Evolutionary conservation across 2,329 filamentous ascomycete species (phyloP).

Genomic region (Calonectria montana): DNA sequence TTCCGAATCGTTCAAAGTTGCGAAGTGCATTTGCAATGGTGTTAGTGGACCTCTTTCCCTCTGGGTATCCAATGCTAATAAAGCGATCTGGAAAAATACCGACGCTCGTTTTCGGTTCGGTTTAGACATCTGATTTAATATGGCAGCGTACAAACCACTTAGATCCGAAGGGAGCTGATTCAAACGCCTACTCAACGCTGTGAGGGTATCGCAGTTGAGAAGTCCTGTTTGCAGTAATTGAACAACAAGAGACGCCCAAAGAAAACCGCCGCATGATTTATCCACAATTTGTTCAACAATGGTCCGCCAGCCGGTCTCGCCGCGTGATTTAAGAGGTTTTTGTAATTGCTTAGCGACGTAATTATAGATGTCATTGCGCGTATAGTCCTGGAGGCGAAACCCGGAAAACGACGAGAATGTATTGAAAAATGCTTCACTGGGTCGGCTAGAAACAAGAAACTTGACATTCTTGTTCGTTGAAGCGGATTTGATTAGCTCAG

Average conservation of each 20-base stretch:
- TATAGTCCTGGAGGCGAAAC: not conserved
- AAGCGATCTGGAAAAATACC: not conserved
- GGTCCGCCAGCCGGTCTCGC: not conserved
- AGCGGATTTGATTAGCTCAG: not conserved
- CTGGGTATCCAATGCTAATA: not conserved
- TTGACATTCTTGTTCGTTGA: not conserved
- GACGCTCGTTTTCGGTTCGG: not conserved
- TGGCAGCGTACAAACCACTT: not conserved
- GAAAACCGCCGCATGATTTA: not conserved
- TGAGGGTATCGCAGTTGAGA: not conserved
- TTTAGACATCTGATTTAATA: not conserved
- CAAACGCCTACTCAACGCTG: not conserved
- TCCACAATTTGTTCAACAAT: not conserved
- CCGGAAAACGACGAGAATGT: not conserved
- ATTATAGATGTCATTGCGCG: not conserved
- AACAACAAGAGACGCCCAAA: not conserved
- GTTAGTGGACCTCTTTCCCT: not conserved
- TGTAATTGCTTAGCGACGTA: not conserved
- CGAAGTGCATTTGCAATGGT: not conserved
- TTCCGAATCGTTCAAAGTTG: not conserved
- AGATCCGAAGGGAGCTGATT: not conserved
- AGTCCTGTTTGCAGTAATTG: not conserved
- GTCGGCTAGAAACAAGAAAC: not conserved
- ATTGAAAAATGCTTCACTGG: not conserved
- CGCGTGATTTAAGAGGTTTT: not conserved